A percentile compares a stretch with the other conserved stretches of the same genome.
Evolutionary conservation across 176 grass and related monocot genomes (phyloP).

Genomic region (Calamus simplicifolius): DNA sequence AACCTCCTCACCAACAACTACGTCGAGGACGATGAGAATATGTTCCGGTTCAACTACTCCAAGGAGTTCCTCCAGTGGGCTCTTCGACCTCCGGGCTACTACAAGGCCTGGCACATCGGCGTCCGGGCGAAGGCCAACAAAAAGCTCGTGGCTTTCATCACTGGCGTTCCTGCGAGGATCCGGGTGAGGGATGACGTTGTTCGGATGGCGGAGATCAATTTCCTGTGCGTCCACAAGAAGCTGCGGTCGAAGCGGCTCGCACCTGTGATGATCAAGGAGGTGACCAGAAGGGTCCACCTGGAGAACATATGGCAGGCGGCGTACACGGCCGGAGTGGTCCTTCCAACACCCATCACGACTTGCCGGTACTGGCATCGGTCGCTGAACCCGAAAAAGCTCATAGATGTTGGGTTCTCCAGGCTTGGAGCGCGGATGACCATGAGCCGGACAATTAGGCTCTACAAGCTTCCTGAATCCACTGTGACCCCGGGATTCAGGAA

Average conservation of each 20-base stretch:
- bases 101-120: conserved; percentile 95
- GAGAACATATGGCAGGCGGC: conserved; percentile 99
- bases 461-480: conserved; percentile 76
- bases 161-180: conserved; percentile 90
- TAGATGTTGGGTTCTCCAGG: conserved; percentile 87
- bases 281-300: conserved; percentile 80
- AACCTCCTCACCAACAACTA: conserved; percentile 82
- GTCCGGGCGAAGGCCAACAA: conserved; percentile 79
- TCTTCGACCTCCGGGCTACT: conserved; percentile 79
- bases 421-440: conserved; percentile 94
- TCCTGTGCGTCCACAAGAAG: conserved; percentile 99
- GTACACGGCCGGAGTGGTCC: conserved; percentile 84
- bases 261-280: conserved; percentile 94
- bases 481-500: conserved; percentile 80
- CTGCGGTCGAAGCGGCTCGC: conserved; percentile 98
- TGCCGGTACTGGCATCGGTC: conserved; percentile 97
- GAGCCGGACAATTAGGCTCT: conserved; percentile 88
- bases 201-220: conserved; percentile 98
- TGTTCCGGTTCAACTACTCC: conserved; percentile 99
- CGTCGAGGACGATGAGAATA: conserved; percentile 99
- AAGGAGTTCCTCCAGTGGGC: conserved; percentile 89
- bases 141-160: conserved; percentile 95
- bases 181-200: conserved; percentile 58
- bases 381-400: conserved; percentile 92
- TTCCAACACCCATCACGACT: conserved; percentile 91